Base-by-base conservation (phyloP, 1,139 yeast genomes). In the Sugiyamaella novakii region DNA sequence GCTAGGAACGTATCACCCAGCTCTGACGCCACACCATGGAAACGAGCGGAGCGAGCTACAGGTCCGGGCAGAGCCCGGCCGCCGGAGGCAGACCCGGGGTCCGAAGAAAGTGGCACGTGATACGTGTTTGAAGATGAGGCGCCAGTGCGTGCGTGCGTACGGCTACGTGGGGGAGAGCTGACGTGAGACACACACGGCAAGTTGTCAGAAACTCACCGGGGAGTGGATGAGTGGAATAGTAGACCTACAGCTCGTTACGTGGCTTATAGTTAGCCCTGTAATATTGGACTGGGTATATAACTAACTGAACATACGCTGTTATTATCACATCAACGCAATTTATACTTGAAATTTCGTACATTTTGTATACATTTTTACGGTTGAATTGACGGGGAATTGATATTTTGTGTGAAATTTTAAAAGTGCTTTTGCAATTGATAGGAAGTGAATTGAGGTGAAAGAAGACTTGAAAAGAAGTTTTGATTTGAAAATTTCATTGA, bases 261-360 rank as follows among this genome's bases (percentile, higher is more conserved):
- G 43, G 43, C 43, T 39, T 39, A 34, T 19, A n/a, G 25, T 8
- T 18, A 19, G 34, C 43, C 42, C 42, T 38, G 42, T 38, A 38
- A 38, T 38, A 38, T 38, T 38, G 25, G 33, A 38, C 29, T 24
- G 30, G 14, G 7, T 24, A 19, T 28, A 28, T 28, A 5, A 24
- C 27, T 6, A 10, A 10, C 27, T 24, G 8, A 6, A 24, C 27
- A 24, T 24, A 24, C 27, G 10, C 27, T 10, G 27, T n/a, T n/a
- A n/a, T n/a, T n/a, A n/a, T n/a, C n/a, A n/a, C 27, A 24, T 24
- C 27, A 6, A 6, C 27, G 27, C 27, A 24, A n/a, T n/a, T n/a
- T n/a, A n/a, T n/a, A n/a, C n/a, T n/a, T n/a, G n/a, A n/a, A n/a
- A n/a, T n/a, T n/a, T n/a, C n/a, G n/a, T n/a, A n/a, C n/a, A n/a